Base-by-base conservation (phyloP, 495 filamentous ascomycete genomes). In the Penicillium robsamsonii region DNA sequence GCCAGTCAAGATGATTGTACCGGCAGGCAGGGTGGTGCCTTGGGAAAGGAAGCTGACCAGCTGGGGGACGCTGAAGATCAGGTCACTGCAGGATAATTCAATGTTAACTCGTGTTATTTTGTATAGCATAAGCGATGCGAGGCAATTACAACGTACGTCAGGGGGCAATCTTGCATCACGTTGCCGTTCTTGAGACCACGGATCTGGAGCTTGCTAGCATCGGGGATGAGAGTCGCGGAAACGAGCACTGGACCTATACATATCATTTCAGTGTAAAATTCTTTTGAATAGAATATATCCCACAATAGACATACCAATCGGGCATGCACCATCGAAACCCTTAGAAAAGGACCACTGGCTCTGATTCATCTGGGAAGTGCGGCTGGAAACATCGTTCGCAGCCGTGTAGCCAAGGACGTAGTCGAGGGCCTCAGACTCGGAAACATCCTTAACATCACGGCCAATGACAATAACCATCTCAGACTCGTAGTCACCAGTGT, bases 1-100 rank as follows among this genome's bases (percentile, higher is more conserved):
- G 52, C 90, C 90, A n/a, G 90, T 93, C 56, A 92, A 85, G 50
- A 95, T 90, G 43, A 93, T 60, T 59, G 91, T 90, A 9, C 90
- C 90, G 1, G 87, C 87, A n/a, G 87, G 68, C 35, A 93, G 68
- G 7, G 90, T 92, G 25, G 88, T 91, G 31, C 89, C 89, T 67
- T 86, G 88, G 51, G 82, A 85, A 25, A 95, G 71, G 66, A 91
- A 90, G 20, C 82, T 76, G 65, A 94, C 83, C 9, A 87, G 88
- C 68, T 89, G 77, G 27, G 79, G 84, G 10, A 93, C 85, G 54
- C 77, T 79, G 71, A 93, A 95, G 54, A 93, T 88, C 81, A 91
- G 83, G 67, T 93, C 90, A 31, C 76, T 78, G 17, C 44, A 15
- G 4, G 10, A n/a, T 51, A 27, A 25, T 35, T 40, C 37, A 31